Conservation (phyloP, 2,329 filamentous ascomycete species). For the Epichloe typhina region DNA sequence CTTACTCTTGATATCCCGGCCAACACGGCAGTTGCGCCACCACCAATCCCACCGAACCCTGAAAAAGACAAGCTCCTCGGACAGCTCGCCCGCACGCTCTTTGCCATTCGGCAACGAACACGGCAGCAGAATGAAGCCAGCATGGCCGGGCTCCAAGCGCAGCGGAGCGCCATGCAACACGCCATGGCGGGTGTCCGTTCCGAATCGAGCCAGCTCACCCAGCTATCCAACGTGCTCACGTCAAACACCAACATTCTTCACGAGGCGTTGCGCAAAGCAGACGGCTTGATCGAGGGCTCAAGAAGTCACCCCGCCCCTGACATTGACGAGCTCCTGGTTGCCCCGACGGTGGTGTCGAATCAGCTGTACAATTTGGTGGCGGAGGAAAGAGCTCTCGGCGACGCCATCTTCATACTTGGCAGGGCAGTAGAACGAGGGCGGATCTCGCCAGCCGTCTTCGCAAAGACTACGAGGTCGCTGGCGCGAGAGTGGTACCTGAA, state of each 20-base stretch:
- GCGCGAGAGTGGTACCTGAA: conserved; percentile 74
- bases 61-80: conserved; percentile 81
- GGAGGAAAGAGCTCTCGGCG: conserved; percentile 75
- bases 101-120: conserved; percentile 54
- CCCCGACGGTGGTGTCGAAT: conserved; percentile 81
- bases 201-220: conserved; percentile 59
- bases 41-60: conserved; percentile 87
- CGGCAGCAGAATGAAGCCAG: conserved; percentile 61
- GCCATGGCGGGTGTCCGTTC: conserved; percentile 57
- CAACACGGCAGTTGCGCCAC: conserved; percentile 45
- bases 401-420: conserved; percentile 73
- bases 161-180: conserved; percentile 61
- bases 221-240: conserved; percentile 56
- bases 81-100: conserved; percentile 59
- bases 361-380: conserved; percentile 83
- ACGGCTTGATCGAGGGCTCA: conserved; percentile 63
- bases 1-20: conserved; percentile 37
- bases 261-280: conserved; percentile 64
- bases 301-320: conserved; percentile 55
- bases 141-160: conserved; percentile 62
- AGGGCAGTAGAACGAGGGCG: conserved; percentile 61
- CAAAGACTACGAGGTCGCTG: conserved; percentile 61
- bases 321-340: conserved; percentile 86
- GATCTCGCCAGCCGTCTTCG: conserved; percentile 59
- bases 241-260: conserved; percentile 70